Evolutionary conservation across 352 stramenopile genomes (phyloP), one percentile per base, ranked within the genome.

Genomic region (Globisporangium spiculum): DNA sequence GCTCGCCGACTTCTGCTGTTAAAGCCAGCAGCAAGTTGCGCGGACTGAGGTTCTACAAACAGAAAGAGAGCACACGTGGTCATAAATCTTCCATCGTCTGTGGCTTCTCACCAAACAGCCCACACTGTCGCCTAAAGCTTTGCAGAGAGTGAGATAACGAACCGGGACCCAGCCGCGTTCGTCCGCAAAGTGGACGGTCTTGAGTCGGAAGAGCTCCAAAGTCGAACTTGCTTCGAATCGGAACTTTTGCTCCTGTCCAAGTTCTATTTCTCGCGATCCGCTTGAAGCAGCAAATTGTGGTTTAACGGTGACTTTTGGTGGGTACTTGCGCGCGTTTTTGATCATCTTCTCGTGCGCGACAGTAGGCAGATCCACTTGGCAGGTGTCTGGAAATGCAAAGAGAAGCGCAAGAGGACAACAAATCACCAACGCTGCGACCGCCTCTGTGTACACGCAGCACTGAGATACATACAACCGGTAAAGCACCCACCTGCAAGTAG

Each of bases 11-110:
- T 81, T 99, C 96, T 24, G 96, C 96, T 18, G 96, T 84, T 9
- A 99, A 72, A 18, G 97, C 97, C 46, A 99, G 75, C 18, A 98
- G 61, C 50, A 99, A 74, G 77, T 98, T 99, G 3, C 97, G 89
- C 58, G 97, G 82, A 27, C 75, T 89, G 66, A 90, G 67, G 60
- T 82, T 76, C 77, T 87, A 59, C 20, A 57, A n/a, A 56, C 16
- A 36, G 38, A 59, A 27, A 12, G 2, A 41, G 4, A 66, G 14
- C 12, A 41, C 16, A 66, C 22, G 27, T 27, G 41, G 18, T 12
- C 24, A 48, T 16, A 48, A 48, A 48, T 48, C 16, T 7, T 2
- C 14, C 4, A 20, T n/a, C 16, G 3, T 4, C 38, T 14, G 16
- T n/a, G 41, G 16, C 14, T 48, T n/a, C 16, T 50, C 41, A 22